Base-by-base conservation (phyloP, 148 eudicot species). In the Tetragonia tetragonoides region DNA sequence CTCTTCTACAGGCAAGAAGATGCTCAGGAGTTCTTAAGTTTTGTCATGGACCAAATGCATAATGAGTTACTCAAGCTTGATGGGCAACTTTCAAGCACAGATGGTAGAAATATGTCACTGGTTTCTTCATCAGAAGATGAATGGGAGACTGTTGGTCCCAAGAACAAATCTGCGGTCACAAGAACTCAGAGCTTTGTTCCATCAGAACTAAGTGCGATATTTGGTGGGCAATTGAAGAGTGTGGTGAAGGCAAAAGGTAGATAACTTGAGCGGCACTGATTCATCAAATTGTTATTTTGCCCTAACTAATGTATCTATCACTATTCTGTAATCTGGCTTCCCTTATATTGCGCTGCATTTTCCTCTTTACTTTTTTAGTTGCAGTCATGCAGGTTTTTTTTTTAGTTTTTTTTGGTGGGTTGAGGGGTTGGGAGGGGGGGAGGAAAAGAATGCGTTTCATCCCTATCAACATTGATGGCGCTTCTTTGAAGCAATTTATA, bases 21-120 rank as follows among this genome's bases (percentile, higher is more conserved):
- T 86, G 99, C 97, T 53, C 99, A 95, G 83, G 99, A 95, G 78
- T 95, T 95, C 78, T 84, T 95, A 73, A 93, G 99, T 85, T 95
- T 86, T 76, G 80, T 95, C 73, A 91, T 95, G 97, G 88, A 95
- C 82, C 97, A 84, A 74, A 90, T 93, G 99, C 99, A 95, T 85
- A 92, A 95, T 86, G 99, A 95, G 77, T 86, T 95, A 80, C 92
- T 91, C 37, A 95, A 93, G 87, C 86, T 95, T 77, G 94, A 85
- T 72, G 99, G 97, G 7, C 87, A 87, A 66, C 42, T 66, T 75
- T 74, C 88, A 39, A 84, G 72, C 75, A 79, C 72, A 64, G 85
- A 63, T 81, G 91, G 83, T 57, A 85, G 82, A 20, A 83, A 93
- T 49, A 74, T 85, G 41, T 87, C 88, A 46, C 51, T 93, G 81